Base-by-base conservation (phyloP, 768 basidiomycete genomes). In the Lactarius evosmus region DNA sequence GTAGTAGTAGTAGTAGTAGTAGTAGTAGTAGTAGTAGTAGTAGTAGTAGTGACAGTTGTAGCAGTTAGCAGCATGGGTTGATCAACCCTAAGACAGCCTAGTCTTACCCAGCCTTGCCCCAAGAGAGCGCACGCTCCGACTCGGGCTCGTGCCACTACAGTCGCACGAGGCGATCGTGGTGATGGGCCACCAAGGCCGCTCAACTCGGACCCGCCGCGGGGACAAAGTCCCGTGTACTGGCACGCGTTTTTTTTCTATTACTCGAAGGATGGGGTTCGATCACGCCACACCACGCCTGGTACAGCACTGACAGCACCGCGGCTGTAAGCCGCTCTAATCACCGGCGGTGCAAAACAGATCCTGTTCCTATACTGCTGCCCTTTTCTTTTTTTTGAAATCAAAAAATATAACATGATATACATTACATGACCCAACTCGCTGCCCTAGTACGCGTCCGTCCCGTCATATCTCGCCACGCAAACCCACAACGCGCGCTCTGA, bases 201-300 rank as follows among this genome's bases (percentile, higher is more conserved):
- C 22, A 46, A 46, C 22, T 46, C 46, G 46, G 46, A 46, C 22
- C 46, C 22, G 22, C 7, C 46, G 46, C 46, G 46, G 46, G 46
- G 46, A 22, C 12, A n/a, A 46, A 46, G 46, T 25, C 46, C n/a
- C 46, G 46, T 46, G 46, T 9, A 12, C 44, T 46, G 16, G 46
- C 46, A 25, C 12, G 22, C 46, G 46, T 14, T 14, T 12, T n/a
- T 19, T 46, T 25, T 46, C 25, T 14, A 14, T 46, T 14, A 14
- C 22, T 46, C 44, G 25, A 46, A 11, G 11, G 46, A 25, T 11
- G n/a, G 46, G 46, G 46, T 46, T 25, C 46, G 46, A 46, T 46
- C 46, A 46, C 46, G 46, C 46, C 46, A 46, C 46, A 46, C 22
- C 46, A 46, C 46, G 46, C 46, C 46, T 46, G 46, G 46, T 46